Conservation (phyloP, 495 filamentous ascomycete genomes). For the Aspergillus nidulans region DNA sequence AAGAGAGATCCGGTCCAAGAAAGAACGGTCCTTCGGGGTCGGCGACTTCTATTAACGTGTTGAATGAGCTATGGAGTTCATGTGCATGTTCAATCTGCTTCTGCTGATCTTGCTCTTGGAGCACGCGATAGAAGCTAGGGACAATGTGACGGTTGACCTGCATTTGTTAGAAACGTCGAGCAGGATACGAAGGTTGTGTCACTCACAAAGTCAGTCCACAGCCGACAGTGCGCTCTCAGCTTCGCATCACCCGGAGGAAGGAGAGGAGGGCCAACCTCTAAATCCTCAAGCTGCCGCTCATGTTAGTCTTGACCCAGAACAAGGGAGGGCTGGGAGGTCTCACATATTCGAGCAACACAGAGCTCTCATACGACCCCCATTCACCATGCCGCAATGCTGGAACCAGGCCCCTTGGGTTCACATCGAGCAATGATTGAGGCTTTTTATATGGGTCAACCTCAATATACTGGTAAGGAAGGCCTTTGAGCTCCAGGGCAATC, state of each 20-base stretch:
- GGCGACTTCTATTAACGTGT: constrained; percentile 67
- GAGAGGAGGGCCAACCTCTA: constrained; percentile 55
- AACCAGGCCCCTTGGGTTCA: constrained; percentile 85
- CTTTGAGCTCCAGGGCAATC: constrained; percentile 89
- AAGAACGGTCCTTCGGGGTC: constrained; percentile 75
- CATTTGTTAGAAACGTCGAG: constrained; percentile 15
- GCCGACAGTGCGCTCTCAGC: constrained; percentile 68
- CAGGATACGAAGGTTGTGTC: neutral
- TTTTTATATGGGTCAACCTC: constrained; percentile 88
- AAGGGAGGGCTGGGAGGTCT: constrained; percentile 5
- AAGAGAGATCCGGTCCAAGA: constrained; percentile 64
- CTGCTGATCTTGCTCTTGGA: constrained; percentile 64
- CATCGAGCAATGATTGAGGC: constrained; percentile 68
- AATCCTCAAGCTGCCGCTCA: constrained; percentile 66
- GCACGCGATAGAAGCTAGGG: constrained; percentile 72
- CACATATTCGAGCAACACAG: constrained; percentile 88
- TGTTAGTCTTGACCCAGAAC: neutral
- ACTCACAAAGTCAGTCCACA: constrained; percentile 85
- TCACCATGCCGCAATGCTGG: constrained; percentile 79
- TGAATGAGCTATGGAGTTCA: constrained; percentile 65
- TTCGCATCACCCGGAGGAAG: constrained; percentile 64
- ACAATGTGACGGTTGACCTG: constrained; percentile 82
- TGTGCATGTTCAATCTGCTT: constrained; percentile 61
- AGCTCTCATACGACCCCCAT: constrained; percentile 85
- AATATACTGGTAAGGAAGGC: constrained; percentile 82